Base-by-base conservation (phyloP, 257 asterid species). In the Gentiana macrophylla region DNA sequence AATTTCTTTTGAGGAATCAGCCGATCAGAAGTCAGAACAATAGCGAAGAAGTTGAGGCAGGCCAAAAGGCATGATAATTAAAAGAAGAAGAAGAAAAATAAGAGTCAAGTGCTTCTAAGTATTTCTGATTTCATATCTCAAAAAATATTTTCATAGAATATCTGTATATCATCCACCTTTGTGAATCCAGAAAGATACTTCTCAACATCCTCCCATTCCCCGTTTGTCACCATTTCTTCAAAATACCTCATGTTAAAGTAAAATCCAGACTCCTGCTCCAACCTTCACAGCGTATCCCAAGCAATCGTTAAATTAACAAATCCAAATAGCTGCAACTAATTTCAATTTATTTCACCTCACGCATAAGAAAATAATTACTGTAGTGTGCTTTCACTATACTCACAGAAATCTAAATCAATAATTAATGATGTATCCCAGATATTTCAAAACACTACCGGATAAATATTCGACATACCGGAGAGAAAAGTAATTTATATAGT, bases 221-320 rank as follows among this genome's bases (percentile, higher is more conserved):
- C 84, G 70, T 67, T 75, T 2, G 75, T 66, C 59, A 72, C 82
- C 77, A 72, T 67, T 63, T 79, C 79, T 52, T 75, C 84, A 53
- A 79, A 75, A 66, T 79, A 43, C 44, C 79, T 62, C 84, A 79
- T 79, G 66, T 79, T 79, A 61, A 79, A 79, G 79, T 69, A 79
- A 71, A 69, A 79, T 5, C 79, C 84, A 37, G 84, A 79, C 51
- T 79, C 84, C 70, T 72, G 81, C 72, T 79, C 84, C 77, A 79
- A 59, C 67, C 84, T 79, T 56, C 53, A 43, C 11, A 59, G 53
- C 52, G 37, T 50, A 50, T 45, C 64, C 10, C 63, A 47, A 50
- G 15, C 59, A 60, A 48, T 44, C 9, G 7, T 51, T 37, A 35
- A 12, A 45, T 3, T n/a, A 35, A 45, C 12, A 15, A 44, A 59